These are phyloP conservation scores for Fusarium bulbicola DNA, from an alignment of 2,329 filamentous ascomycete genomes.

Conservation along the genomic window DNA sequence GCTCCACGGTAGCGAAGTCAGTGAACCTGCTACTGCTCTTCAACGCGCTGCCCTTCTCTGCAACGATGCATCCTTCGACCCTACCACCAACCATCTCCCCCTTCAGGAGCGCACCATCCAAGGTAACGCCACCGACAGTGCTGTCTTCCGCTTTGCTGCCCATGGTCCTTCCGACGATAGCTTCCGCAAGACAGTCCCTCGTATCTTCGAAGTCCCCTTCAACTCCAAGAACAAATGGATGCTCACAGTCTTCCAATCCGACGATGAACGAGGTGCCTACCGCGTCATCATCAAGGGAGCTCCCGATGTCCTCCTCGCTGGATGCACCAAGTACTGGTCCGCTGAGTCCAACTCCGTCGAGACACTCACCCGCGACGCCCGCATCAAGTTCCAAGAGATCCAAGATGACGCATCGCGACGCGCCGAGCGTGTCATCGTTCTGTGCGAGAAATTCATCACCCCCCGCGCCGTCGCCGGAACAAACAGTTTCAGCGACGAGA, in stretches of 20 bases:
- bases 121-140: slow-evolving; percentile 56
- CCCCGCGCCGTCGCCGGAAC: slow-evolving; percentile 46
- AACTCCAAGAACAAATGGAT: slow-evolving; percentile 63
- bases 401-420: slow-evolving; percentile 54
- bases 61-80: slow-evolving; percentile 56
- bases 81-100: slow-evolving; percentile 48
- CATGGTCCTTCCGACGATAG: slow-evolving; percentile 29
- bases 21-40: neutral
- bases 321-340: slow-evolving; percentile 50
- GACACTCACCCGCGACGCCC: slow-evolving; percentile 48
- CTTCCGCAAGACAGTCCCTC: slow-evolving; percentile 27
- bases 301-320: slow-evolving; percentile 58
- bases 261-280: slow-evolving; percentile 42
- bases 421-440: slow-evolving; percentile 55
- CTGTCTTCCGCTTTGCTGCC: slow-evolving; percentile 53
- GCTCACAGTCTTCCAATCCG: slow-evolving; percentile 50
- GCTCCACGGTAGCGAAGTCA: neutral
- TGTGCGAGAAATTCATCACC: slow-evolving; percentile 51
- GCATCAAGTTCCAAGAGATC: slow-evolving; percentile 46
- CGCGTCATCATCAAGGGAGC: slow-evolving; percentile 63
- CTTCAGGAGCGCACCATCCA: slow-evolving; percentile 48
- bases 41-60: slow-evolving; percentile 44
- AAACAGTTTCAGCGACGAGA: slow-evolving; percentile 61
- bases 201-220: slow-evolving; percentile 56
- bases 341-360: slow-evolving; percentile 42